phyloP scores from a whole-genome alignment of 2,329 filamentous ascomycete species.

The Pseudodiploospora longispora region DNA sequence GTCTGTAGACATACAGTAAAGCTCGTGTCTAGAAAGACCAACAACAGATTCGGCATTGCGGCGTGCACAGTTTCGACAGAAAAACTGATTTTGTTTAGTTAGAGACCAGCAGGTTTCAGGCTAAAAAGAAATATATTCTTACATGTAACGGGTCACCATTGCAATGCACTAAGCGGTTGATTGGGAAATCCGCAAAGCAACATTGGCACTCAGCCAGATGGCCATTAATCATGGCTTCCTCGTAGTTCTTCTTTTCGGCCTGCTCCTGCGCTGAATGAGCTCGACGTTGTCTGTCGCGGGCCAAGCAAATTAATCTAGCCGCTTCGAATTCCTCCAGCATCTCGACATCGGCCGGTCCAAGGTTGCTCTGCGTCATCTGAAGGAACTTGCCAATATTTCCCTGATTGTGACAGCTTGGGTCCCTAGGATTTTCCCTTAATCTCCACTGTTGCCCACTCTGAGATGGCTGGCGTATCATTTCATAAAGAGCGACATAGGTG shows the following conservation, averaged over 20 bases:
- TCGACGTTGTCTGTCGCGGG: constrained; percentile 16
- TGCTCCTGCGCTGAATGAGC: constrained; percentile 22
- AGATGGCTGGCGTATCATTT: too few relatives aligned
- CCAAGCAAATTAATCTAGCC: constrained; percentile 9
- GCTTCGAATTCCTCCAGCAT: constrained; percentile 14
- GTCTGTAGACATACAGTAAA: constrained; percentile 63
- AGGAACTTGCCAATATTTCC: background rate
- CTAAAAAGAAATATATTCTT: constrained; percentile 1
- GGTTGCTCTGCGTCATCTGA: background rate
- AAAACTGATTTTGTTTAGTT: constrained; percentile 33
- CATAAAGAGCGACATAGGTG: constrained; percentile 11
- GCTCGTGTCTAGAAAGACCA: constrained; percentile 58
- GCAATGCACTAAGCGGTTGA: constrained; percentile 64
- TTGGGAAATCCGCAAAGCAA: constrained; percentile 59
- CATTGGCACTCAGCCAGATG: constrained; percentile 61
- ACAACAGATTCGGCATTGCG: constrained; percentile 60
- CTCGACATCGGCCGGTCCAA: background rate
- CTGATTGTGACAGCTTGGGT: background rate
- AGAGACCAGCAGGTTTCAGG: background rate
- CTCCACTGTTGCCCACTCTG: too few relatives aligned
- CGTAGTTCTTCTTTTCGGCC: constrained; percentile 31
- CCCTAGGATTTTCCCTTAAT: too few relatives aligned
- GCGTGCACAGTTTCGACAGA: constrained; percentile 61
- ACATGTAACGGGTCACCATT: constrained; percentile 46
- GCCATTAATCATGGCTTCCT: constrained; percentile 36